Conservation (phyloP, 352 stramenopile species). For the Globisporangium spinosum region DNA sequence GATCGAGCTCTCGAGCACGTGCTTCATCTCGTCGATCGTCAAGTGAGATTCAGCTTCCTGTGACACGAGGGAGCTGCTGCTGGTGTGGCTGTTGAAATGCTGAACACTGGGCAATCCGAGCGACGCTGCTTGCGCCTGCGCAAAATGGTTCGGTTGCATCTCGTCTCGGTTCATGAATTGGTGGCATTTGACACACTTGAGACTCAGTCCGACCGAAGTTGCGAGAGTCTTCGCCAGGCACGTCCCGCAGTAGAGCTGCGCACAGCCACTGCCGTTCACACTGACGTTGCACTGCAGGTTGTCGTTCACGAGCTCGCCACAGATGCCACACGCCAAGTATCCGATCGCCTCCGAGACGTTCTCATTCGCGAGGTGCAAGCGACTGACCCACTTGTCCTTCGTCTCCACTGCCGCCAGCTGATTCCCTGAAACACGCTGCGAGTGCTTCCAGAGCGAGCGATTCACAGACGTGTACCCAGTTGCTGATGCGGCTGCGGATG, state of each 20-base stretch:
- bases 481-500: neutral
- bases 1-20: conserved; percentile 31
- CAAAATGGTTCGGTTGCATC: conserved; percentile 64
- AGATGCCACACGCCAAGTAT: conserved; percentile 66
- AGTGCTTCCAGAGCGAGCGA: conserved; percentile 41
- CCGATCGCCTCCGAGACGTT: conserved; percentile 46
- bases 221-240: conserved; percentile 40
- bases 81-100: conserved; percentile 2
- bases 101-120: conserved; percentile 36
- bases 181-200: conserved; percentile 59
- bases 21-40: conserved; percentile 47
- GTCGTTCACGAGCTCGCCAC: conserved; percentile 68
- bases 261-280: conserved; percentile 30
- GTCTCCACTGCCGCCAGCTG: conserved; percentile 25
- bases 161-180: conserved; percentile 31
- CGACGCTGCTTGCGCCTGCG: conserved; percentile 53
- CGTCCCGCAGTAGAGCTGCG: conserved; percentile 66
- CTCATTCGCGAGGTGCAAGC: conserved; percentile 34
- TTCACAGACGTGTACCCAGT: conserved; percentile 19
- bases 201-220: conserved; percentile 20
- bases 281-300: conserved; percentile 59
- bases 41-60: conserved; percentile 14
- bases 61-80: neutral
- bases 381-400: conserved; percentile 40
- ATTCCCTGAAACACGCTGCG: conserved; percentile 6